Base-by-base conservation (phyloP, 2,329 filamentous ascomycete genomes). In the Penicillium janthinellum region DNA sequence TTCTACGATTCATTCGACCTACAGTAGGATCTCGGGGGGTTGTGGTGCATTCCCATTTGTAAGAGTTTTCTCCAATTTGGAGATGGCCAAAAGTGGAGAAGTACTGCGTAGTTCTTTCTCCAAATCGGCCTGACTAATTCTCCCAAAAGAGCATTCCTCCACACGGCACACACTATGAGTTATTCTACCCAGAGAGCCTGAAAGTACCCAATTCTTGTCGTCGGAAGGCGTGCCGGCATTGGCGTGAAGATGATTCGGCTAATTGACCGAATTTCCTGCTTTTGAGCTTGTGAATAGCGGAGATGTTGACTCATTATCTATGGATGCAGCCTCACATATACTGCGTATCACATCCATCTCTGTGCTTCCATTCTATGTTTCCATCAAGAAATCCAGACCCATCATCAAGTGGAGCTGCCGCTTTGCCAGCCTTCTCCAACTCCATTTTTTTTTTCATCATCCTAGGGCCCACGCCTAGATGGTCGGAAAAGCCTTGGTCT, bases 361-460 rank as follows among this genome's bases (percentile, higher is more conserved):
- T 17, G n/a, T 48, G 7, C 4, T 14, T 48, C 12, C 42, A 28
- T 14, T 20, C 15, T 12, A 44, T 22, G 15, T 25, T 8, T 45
- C 42, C n/a, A 45, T n/a, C 20, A 20, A 41, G 7, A 28, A 28
- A 28, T 28, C 31, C 17, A 51, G 35, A 53, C 47, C 38, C 22
- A 41, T 54, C 47, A 17, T 47, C 44, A 11, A 44, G 54, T 64
- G 60, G 57, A 56, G 52, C 50, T 50, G 54, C 47, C 56, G 37
- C 25, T 51, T 56, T 51, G 49, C 28, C 50, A 31, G 28, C 37
- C 47, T 64, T 64, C 62, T 62, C 62, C 62, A 64, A 64, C 62
- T 64, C 47, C 31, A 17, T 22, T 22, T 39, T 42, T 15, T 55
- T 55, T 44, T 61, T 50, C 56, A 54, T 56, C 28, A 54, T 5